A percentile compares a stretch with the other conserved stretches of the same genome.
These are phyloP conservation scores for Fusarium sp. DNA, from an alignment of 2,329 filamentous ascomycete species.

Conservation along the genomic window DNA sequence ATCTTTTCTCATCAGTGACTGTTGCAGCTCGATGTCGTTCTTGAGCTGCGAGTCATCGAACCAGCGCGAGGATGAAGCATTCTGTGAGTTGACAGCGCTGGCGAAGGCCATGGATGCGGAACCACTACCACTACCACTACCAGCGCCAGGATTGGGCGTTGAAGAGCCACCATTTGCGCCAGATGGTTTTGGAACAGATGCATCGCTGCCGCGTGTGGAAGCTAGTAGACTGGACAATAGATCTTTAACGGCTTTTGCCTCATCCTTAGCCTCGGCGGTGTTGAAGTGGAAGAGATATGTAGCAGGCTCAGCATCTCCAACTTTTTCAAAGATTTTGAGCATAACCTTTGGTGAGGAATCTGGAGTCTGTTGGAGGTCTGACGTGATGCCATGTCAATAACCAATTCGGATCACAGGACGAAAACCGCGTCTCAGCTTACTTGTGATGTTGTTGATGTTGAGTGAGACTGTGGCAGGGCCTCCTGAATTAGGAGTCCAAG, in stretches of 20 bases:
- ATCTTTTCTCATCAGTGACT: slow-evolving; percentile 87
- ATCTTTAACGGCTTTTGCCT: slow-evolving; percentile 89
- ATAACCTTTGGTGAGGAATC: slow-evolving; percentile 90
- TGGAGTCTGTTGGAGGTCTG: slow-evolving; percentile 95
- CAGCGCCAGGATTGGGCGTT: slow-evolving; percentile 45
- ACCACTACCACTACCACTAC: slow-evolving; percentile 52
- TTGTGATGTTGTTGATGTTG: slow-evolving; percentile 81
- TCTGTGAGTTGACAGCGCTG: slow-evolving; percentile 70
- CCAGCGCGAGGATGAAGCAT: slow-evolving; percentile 68
- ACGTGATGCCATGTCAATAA: slow-evolving; percentile 9
- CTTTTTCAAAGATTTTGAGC: slow-evolving; percentile 88
- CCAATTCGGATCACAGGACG: neutral
- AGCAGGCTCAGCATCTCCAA: slow-evolving; percentile 68
- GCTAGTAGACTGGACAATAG: slow-evolving; percentile 82
- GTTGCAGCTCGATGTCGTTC: slow-evolving; percentile 83
- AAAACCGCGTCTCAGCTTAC: slow-evolving; percentile 61
- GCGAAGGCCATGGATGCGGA: slow-evolving; percentile 84
- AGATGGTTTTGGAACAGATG: slow-evolving; percentile 61
- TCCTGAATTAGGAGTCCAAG: slow-evolving; percentile 80
- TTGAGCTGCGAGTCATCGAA: slow-evolving; percentile 86
- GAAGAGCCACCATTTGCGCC: slow-evolving; percentile 47
- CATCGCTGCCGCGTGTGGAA: slow-evolving; percentile 69
- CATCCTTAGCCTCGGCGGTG: slow-evolving; percentile 78
- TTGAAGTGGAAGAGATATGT: slow-evolving; percentile 92
- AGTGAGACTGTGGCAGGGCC: slow-evolving; percentile 76